These are phyloP conservation scores for Blastobotrys muscicola DNA, from an alignment of 805 yeast genomes.

Conservation along the genomic window DNA sequence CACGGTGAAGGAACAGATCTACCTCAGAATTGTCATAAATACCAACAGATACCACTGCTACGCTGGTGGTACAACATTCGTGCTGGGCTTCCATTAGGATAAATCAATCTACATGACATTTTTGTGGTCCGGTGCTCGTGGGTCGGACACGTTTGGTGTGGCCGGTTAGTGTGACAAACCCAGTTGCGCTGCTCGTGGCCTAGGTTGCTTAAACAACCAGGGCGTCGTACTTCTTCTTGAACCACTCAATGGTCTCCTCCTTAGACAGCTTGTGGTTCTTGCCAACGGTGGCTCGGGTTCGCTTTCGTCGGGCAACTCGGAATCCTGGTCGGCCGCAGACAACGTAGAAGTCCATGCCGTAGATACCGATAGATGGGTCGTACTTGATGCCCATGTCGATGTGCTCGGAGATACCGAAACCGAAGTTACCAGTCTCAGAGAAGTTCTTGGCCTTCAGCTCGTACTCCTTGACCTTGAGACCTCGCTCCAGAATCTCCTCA, in stretches of 20 bases:
- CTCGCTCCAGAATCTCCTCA: constrained; percentile 99
- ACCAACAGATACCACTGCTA: no score
- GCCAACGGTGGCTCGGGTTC: constrained; percentile 82
- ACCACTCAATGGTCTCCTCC: constrained; percentile 96
- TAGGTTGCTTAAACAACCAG: constrained; percentile 44
- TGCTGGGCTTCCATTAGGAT: no score
- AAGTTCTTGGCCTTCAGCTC: constrained; percentile 92
- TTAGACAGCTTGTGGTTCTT: constrained; percentile 83
- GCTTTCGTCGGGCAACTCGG: constrained; percentile 93
- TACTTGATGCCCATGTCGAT: constrained; percentile 99
- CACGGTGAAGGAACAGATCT: no score
- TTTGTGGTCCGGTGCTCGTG: no score
- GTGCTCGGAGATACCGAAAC: constrained; percentile 99
- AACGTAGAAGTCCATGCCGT: constrained; percentile 99
- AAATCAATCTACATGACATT: no score
- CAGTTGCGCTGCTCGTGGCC: no score
- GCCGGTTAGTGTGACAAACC: no score
- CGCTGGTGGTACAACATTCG: no score
- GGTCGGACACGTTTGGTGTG: no score
- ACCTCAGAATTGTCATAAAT: no score
- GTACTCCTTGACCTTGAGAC: constrained; percentile 99
- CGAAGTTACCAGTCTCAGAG: constrained; percentile 99
- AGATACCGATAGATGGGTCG: constrained; percentile 98
- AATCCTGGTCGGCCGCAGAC: constrained; percentile 99
- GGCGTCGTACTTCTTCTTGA: constrained; percentile 99